Evolutionary conservation across 1,284 basidiomycete genomes (phyloP), one percentile per base, ranked within the genome.

Genomic region (Tremellales sp.): DNA sequence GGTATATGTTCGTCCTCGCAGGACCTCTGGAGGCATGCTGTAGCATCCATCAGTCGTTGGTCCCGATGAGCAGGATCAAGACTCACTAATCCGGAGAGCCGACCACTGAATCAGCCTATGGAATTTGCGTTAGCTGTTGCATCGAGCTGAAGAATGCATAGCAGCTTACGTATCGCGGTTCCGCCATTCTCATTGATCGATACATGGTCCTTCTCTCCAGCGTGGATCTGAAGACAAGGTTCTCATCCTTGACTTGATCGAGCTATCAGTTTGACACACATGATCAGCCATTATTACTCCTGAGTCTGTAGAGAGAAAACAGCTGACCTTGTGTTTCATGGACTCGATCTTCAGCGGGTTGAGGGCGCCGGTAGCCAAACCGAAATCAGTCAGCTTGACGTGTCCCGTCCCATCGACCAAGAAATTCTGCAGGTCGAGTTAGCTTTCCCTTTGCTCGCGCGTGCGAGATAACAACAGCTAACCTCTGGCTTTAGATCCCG

Each of bases 321-420:
- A 29, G 45, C 76, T 21, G 53, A 88, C 88, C 79, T 91, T 94
- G 65, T 89, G 79, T 76, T 87, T 93, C 55, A 98, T 78, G 6
- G 89, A 90, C 65, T 98, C 93, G 58, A 99, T 97, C 51, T 90
- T 84, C 57, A 83, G 86, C 0, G 95, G 95, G 71, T 94, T 97
- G 47, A 99, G 77, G 1, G 93, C 89, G 28, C 95, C 95, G 1
- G 95, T 95, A 1, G 95, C 95, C 12, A 99, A 79, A 39, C 95
- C 95, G 70, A 98, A 99, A 73, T 99, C 95, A 6, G 95, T 98
- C 38, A 99, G 77, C 74, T 98, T 98, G 70, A 98, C 94, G 70
- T 99, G 95, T 1, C 95, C 95, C 8, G 85, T 84, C 8, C 86
- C 81, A 66, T 98, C 95, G 33, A 99, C 87, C 40, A 99, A 78